Conservation (phyloP, 306 rosid species). For the Sphenostylis stenocarpa region DNA sequence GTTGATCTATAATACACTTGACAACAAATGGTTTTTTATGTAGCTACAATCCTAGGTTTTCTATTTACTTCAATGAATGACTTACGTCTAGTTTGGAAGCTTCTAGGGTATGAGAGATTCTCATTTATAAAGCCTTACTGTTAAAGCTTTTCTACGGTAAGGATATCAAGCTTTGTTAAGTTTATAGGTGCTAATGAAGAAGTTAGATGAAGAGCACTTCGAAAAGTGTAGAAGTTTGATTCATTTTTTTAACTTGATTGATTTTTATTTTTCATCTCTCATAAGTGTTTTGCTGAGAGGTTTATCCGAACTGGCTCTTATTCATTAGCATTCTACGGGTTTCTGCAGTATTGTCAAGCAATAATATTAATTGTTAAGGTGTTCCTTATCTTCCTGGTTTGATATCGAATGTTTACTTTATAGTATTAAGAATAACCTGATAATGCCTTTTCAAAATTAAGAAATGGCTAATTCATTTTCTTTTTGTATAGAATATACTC, state of each 20-base stretch:
- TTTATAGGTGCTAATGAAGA: not conserved
- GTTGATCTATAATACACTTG: not conserved
- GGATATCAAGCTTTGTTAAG: not conserved
- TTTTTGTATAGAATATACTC: conserved; percentile 31
- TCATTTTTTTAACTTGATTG: not conserved
- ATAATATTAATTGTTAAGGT: not conserved
- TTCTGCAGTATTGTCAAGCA: conserved; percentile 18
- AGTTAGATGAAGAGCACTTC: not conserved
- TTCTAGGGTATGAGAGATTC: not conserved
- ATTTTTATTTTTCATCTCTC: not conserved
- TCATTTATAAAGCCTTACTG: not conserved
- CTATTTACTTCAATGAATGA: conserved; percentile 2
- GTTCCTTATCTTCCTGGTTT: conserved; percentile 14
- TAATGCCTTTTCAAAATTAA: conserved; percentile 15
- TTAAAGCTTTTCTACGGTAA: not conserved
- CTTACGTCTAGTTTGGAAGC: not conserved
- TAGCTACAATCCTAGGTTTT: not conserved
- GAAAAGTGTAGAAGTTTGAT: not conserved
- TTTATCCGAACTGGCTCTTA: not conserved
- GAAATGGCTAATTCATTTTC: conserved; percentile 15
- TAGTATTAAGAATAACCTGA: not conserved
- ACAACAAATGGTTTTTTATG: not conserved
- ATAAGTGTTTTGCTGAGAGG: not conserved
- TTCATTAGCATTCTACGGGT: conserved; percentile 10
- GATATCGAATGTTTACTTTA: conserved; percentile 20